These are phyloP conservation scores for Acacia confusa DNA, from an alignment of 306 rosid genomes.

Conservation along the genomic window DNA sequence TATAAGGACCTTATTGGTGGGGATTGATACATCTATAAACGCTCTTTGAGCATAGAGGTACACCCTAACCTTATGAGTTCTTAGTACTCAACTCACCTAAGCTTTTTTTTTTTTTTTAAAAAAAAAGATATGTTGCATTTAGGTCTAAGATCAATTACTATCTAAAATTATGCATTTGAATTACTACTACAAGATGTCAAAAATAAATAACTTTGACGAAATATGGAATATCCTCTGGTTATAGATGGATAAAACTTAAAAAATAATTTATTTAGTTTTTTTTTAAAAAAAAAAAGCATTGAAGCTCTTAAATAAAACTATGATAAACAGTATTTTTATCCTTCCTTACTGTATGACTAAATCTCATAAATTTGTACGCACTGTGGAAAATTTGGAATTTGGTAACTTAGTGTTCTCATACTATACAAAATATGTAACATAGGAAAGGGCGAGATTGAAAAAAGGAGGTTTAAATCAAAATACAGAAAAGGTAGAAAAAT, in stretches of 20 bases:
- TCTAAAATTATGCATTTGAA: not conserved
- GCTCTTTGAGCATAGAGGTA: no score
- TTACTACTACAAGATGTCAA: not conserved
- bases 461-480: not conserved
- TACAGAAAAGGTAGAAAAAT: not conserved
- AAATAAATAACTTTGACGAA: not conserved
- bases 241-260: not conserved
- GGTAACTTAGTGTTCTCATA: not conserved
- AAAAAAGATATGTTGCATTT: no score
- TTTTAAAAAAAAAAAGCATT: no score
- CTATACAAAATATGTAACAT: not conserved
- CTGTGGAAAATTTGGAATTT: not conserved
- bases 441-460: not conserved
- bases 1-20: no score
- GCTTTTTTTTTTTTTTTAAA: no score
- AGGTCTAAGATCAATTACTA: no score
- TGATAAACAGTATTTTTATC: not conserved
- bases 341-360: not conserved
- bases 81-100: no score
- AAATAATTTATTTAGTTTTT: no score
- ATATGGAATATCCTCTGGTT: not conserved
- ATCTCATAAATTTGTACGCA: not conserved
- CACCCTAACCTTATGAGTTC: no score
- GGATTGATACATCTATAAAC: no score
- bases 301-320: no score